phyloP scores from a whole-genome alignment of 163 green algal genomes.

The Chlorella variabilis region DNA sequence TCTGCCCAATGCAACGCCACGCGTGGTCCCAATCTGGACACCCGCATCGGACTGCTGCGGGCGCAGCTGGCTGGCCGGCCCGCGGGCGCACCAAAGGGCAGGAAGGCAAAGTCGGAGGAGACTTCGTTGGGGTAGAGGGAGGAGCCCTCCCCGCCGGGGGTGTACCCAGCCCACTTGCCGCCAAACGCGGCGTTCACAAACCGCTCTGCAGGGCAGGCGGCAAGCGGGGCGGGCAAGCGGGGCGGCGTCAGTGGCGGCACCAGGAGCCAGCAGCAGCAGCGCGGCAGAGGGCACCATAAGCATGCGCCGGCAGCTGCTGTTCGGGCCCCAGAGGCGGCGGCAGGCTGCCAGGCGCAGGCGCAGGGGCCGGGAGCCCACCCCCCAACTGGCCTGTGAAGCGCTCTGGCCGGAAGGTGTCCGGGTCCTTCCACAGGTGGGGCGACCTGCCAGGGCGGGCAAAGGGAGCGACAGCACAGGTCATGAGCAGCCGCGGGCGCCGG shows the following conservation, averaged over 20 bases:
- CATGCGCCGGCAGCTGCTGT: too few relatives aligned
- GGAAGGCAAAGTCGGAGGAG: slow-evolving; percentile 94
- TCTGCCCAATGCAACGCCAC: too few relatives aligned
- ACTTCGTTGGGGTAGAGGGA: slow-evolving; percentile 95
- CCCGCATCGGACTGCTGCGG: too few relatives aligned
- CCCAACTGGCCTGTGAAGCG: slow-evolving; percentile 56
- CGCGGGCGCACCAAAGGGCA: slow-evolving; percentile 81
- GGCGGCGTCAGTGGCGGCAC: too few relatives aligned
- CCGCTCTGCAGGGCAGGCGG: slow-evolving; percentile 69
- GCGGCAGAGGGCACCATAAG: too few relatives aligned
- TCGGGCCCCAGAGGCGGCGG: too few relatives aligned
- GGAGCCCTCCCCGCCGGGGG: slow-evolving; percentile 64
- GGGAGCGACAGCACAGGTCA: not conserved
- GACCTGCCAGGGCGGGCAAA: slow-evolving; percentile 53
- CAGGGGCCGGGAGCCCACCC: too few relatives aligned
- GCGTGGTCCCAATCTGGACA: too few relatives aligned
- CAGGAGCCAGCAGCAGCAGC: too few relatives aligned
- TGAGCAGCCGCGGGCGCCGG: not conserved
- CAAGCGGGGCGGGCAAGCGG: too few relatives aligned
- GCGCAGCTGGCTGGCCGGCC: too few relatives aligned
- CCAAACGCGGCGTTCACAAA: slow-evolving; percentile 74
- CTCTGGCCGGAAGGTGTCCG: slow-evolving; percentile 91
- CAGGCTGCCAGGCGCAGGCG: too few relatives aligned
- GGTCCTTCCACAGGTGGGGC: slow-evolving; percentile 89
- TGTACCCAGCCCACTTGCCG: slow-evolving; percentile 76